Conservation (phyloP, 2,329 filamentous ascomycete genomes). For the Diaporthe caulivora region DNA sequence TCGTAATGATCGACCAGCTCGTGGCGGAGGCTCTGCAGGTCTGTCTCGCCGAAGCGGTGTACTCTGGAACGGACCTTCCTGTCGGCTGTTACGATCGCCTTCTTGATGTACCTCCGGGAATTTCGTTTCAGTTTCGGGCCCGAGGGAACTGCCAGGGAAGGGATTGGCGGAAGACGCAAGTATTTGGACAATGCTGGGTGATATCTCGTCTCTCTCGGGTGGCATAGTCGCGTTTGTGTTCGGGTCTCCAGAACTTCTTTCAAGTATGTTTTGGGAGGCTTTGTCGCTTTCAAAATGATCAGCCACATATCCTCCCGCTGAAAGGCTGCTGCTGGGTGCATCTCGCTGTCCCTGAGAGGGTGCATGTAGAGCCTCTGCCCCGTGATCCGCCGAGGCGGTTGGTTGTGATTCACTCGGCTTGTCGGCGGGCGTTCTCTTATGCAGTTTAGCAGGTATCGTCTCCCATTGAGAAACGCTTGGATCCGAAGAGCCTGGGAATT, state of each 20-base stretch:
- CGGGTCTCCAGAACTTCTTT: neutral
- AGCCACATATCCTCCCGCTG: neutral
- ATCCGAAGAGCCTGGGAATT: slow-evolving; percentile 48
- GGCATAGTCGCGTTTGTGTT: neutral
- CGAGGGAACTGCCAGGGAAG: slow-evolving; percentile 24
- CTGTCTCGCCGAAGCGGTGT: slow-evolving; percentile 7
- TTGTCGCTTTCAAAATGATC: neutral
- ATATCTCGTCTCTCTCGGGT: slow-evolving; percentile 43
- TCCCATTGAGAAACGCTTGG: neutral
- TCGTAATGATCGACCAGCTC: slow-evolving; percentile 60
- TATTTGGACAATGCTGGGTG: slow-evolving; percentile 45
- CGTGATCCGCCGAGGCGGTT: neutral
- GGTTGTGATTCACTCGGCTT: neutral
- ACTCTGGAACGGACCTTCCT: neutral
- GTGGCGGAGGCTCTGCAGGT: slow-evolving; percentile 22
- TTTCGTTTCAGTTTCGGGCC: neutral
- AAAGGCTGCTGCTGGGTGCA: neutral
- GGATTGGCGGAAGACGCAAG: slow-evolving; percentile 38
- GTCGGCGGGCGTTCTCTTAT: neutral
- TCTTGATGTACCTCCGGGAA: neutral
- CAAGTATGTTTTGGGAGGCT: neutral
- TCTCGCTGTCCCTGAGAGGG: neutral
- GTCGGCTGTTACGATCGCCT: neutral
- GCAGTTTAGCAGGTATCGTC: slow-evolving; percentile 28
- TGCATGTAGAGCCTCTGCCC: neutral